Conservation (phyloP, 495 filamentous ascomycete genomes). For the Penicillium egyptiacum region DNA sequence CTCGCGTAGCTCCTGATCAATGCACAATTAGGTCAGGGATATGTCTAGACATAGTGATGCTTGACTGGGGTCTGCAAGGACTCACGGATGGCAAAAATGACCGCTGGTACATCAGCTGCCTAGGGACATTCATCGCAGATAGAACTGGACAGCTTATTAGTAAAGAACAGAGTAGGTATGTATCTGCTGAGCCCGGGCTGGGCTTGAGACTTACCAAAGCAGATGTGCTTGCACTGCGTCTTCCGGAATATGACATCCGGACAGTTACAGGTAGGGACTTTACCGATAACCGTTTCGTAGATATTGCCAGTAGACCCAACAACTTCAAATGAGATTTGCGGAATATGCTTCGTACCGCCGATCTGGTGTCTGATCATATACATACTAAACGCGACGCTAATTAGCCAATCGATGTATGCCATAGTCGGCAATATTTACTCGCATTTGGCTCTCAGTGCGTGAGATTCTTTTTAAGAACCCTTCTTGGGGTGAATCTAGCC, state of each 20-base stretch:
- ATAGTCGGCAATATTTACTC: neutral
- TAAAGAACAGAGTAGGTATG: neutral
- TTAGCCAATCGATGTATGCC: neutral
- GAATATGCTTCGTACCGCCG: constrained; percentile 37
- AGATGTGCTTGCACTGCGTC: constrained; percentile 75
- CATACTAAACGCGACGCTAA: constrained; percentile 43
- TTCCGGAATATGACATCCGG: constrained; percentile 51
- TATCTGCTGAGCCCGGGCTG: neutral
- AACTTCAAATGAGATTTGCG: constrained; percentile 61
- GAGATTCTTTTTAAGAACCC: neutral
- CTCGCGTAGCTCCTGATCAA: constrained; percentile 48
- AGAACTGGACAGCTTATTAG: neutral
- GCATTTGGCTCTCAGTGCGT: neutral
- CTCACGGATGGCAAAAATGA: neutral
- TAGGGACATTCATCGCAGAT: neutral
- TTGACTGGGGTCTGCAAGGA: neutral
- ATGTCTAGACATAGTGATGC: constrained; percentile 2
- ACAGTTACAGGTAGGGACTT: constrained; percentile 64
- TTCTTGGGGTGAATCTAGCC: neutral
- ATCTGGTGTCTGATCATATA: constrained; percentile 55
- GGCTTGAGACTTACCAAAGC: constrained; percentile 51
- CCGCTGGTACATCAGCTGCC: neutral
- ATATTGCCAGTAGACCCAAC: constrained; percentile 76
- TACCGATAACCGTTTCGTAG: constrained; percentile 60
- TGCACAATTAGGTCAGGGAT: constrained; percentile 15